Base-by-base conservation (phyloP, 148 eudicot genomes). In the Hydrangea macrophylla region DNA sequence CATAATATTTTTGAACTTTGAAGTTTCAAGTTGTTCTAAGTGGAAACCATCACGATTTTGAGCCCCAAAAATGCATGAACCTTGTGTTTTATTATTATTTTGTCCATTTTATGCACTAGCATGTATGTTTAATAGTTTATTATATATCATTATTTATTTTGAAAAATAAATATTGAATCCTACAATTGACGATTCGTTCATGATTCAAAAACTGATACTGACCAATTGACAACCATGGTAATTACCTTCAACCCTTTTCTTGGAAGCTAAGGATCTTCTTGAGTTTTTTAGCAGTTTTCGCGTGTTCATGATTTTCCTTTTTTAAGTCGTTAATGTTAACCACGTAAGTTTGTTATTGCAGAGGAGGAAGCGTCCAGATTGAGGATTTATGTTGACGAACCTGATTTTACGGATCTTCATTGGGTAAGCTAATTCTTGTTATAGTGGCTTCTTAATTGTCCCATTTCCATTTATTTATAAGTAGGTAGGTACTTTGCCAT, bases 331-430 rank as follows among this genome's bases (percentile, higher is more conserved):
- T 60, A n/a, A 55, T 11, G n/a, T 7, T 48, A 15, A 17, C 53
- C n/a, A 8, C 57, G 58, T 33, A 7, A 15, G 39, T n/a, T 48
- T 59, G 27, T 28, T 45, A 27, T 48, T 79, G 77, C 89, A 94
- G 98, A 90, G 63, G 92, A 85, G 65, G 98, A 94, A 73, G 96
- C 97, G 3, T 13, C 76, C 33, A 75, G 60, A 24, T 60, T 90
- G 70, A 80, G 98, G 62, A 70, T 68, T 69, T 93, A 69, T 70
- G 89, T 88, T 45, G 98, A 93, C 74, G 85, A 93, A 73, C 88
- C 96, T 48, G 83, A 88, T 63, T 93, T 65, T 75, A 86, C 95
- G 23, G 96, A 93, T 79, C 92, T 88, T 78, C 98, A 93, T 60
- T 93, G 96, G 96, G 96, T 93, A 86, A 66, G 59, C 12, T 68